Base-by-base conservation (phyloP, 169 alveolate genomes). In the Plasmodium relictum region DNA sequence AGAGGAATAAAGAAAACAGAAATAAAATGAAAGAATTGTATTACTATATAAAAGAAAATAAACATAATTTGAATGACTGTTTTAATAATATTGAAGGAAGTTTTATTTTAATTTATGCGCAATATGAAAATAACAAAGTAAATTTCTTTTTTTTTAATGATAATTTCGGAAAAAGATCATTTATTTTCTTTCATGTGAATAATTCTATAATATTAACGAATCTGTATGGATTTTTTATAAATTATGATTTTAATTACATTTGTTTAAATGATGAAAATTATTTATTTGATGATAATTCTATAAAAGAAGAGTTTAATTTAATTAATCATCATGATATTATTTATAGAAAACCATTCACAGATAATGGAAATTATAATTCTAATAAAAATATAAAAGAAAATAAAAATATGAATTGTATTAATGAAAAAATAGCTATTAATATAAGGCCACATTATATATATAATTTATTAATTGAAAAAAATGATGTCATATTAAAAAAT, bases 161-260 rank as follows among this genome's bases (percentile, higher is more conserved):
- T 48, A 7, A 71, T 0, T 68, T 71, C 44, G 91, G 91, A 6
- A 83, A 66, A 83, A 83, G 66, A 41, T 83, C 91, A 3, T 44
- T 83, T 31, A 18, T 83, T n/a, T 83, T 52, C 61, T 83, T 83
- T 71, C 52, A 50, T 71, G 83, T 37, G 31, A 24, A 83, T 24
- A 54, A 22, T 3, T 68, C 85, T 8, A 20, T 83, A 6, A 37
- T 83, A 26, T 8, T 83, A 37, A 83, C 91, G 37, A 83, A 68
- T 39, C 45, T 56, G 26, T 83, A 83, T 68, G 73, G 66, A 1
- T 44, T 12, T 9, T 83, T 83, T 59, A 52, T 83, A 31, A 20
- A 66, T 45, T 68, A 83, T 62, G n/a, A 68, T 54, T 83, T 66
- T 66, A 83, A 83, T 56, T 83, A 18, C 22, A 68, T 16, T n/a